Evolutionary conservation across 768 basidiomycete genomes (phyloP).

Genomic region (Suillus alpinus): DNA sequence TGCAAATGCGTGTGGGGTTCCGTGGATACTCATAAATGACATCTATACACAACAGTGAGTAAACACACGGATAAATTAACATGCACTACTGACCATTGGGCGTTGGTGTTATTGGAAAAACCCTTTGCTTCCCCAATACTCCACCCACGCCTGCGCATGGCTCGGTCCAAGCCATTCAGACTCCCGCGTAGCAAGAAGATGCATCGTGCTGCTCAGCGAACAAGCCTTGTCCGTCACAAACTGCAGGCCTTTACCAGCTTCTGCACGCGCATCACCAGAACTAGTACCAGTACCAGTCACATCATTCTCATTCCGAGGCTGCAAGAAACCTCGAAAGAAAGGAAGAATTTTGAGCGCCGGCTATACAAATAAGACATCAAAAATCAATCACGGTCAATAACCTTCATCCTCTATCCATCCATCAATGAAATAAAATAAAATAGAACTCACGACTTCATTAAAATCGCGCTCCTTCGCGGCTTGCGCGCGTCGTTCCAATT

Average conservation of each 20-base stretch:
- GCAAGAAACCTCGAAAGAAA: conserved; percentile 19
- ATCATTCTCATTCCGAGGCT: neutral
- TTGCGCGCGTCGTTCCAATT: conserved; percentile 19
- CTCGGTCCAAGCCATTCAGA: neutral
- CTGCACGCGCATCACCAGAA: neutral
- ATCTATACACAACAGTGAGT: neutral
- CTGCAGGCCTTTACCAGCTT: neutral
- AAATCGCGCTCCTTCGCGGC: conserved; percentile 1
- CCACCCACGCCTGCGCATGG: neutral
- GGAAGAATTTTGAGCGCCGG: conserved; percentile 28
- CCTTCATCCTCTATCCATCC: conserved; percentile 17
- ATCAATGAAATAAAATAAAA: conserved; percentile 25
- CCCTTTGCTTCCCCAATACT: neutral
- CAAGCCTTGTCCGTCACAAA: neutral
- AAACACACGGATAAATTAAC: neutral
- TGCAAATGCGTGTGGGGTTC: too few species aligned
- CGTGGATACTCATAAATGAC: neutral
- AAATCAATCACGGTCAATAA: conserved; percentile 9
- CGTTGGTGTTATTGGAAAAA: neutral
- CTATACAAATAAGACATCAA: conserved; percentile 12
- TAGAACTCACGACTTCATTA: conserved; percentile 3
- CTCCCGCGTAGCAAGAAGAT: neutral
- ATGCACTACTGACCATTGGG: neutral
- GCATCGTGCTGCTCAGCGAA: neutral
- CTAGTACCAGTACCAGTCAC: too few species aligned